A percentile compares a stretch with the other conserved stretches of the same genome.
These are phyloP conservation scores for Suillus americanus DNA, from an alignment of 768 basidiomycete species.

Conservation along the genomic window DNA sequence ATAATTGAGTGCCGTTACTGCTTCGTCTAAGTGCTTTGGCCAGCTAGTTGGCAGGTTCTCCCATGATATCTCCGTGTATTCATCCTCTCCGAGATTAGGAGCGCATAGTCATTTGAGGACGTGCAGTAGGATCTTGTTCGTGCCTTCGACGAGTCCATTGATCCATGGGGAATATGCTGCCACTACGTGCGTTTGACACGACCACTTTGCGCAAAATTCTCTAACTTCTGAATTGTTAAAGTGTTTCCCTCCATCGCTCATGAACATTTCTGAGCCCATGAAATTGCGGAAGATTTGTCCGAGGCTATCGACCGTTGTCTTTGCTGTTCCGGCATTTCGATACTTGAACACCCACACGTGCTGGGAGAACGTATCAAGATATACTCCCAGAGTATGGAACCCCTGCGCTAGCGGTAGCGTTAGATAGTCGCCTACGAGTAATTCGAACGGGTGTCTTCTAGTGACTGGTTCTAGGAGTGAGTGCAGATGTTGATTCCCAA, in stretches of 20 bases:
- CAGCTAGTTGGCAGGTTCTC: too few species aligned
- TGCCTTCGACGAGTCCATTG: too few species aligned
- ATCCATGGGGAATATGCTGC: too few species aligned
- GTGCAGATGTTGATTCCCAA: too few species aligned
- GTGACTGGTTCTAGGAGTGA: conserved; percentile 18
- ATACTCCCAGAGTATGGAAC: conserved; percentile 12
- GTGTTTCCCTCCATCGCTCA: conserved; percentile 27
- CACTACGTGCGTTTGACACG: too few species aligned
- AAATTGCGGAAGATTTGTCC: conserved; percentile 13
- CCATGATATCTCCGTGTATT: too few species aligned
- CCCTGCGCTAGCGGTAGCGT: conserved; percentile 18
- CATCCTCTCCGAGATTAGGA: too few species aligned
- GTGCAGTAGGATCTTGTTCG: too few species aligned
- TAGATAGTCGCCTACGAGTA: conserved; percentile 23
- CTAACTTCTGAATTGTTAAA: conserved; percentile 19
- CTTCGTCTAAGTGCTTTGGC: too few species aligned
- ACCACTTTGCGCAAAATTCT: too few species aligned
- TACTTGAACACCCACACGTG: conserved; percentile 23
- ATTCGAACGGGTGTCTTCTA: conserved; percentile 17
- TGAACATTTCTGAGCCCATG: conserved; percentile 16
- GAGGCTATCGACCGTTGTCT: conserved; percentile 15
- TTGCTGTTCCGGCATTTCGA: conserved; percentile 14
- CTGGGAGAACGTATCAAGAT: conserved; percentile 19
- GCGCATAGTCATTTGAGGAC: too few species aligned
- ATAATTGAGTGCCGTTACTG: too few species aligned